Evolutionary conservation across 140 eudicot genomes (phyloP).

Genomic region (Flaveria floridana): DNA sequence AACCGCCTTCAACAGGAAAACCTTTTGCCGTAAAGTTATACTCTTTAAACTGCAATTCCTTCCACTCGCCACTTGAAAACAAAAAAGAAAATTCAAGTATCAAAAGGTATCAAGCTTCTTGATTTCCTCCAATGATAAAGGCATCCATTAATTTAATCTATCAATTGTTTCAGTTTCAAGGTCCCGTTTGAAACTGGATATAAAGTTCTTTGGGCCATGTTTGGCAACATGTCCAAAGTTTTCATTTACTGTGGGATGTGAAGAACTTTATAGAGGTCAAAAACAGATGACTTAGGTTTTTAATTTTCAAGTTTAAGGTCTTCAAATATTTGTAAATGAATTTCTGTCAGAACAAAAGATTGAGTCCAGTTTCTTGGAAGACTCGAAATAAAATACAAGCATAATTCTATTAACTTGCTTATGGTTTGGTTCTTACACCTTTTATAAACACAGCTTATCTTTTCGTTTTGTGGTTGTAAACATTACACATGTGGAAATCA

Average conservation of each 20-base stretch:
- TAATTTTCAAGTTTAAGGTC: not conserved
- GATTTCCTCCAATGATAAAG: conserved; percentile 12
- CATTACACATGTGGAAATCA: not conserved
- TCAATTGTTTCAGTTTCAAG: not conserved
- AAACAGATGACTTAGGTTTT: not conserved
- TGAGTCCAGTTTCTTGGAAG: not conserved
- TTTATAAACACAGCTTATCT: not conserved
- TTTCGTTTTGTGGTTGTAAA: not conserved
- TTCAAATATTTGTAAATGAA: not conserved
- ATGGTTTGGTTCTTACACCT: not conserved
- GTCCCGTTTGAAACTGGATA: not conserved
- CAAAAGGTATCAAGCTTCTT: conserved; percentile 5
- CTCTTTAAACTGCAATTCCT: conserved; percentile 74
- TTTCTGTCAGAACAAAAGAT: not conserved
- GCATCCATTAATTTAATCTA: not conserved
- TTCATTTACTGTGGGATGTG: not conserved
- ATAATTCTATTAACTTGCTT: not conserved
- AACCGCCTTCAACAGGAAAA: conserved; percentile 78
- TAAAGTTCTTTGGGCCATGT: not conserved
- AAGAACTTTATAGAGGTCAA: not conserved
- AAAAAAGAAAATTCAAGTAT: conserved; percentile 23
- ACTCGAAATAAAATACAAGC: not conserved
- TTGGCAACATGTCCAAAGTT: conserved; percentile 3
- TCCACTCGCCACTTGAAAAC: conserved; percentile 81
- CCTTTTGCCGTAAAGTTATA: conserved; percentile 89